Percentiles rank a stretch among this genome's conserved stretches.
Evolutionary conservation across 2,329 filamentous ascomycete species (phyloP).

Genomic region (Teratosphaeria destructans): DNA sequence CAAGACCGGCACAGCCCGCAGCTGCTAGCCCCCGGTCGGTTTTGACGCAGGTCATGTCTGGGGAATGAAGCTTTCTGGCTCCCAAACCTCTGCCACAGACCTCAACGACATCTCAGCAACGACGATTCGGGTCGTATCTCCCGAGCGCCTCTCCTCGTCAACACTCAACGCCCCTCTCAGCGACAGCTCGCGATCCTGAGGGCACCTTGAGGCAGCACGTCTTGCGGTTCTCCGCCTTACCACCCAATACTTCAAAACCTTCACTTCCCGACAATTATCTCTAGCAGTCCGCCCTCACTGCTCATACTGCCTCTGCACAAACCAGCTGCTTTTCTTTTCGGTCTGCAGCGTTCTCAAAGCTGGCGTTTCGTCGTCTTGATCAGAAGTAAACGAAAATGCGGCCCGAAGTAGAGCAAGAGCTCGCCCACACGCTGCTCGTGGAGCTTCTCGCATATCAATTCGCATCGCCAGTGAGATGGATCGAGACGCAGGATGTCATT

Average conservation of each 20-base stretch:
- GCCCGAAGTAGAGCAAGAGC: conserved; percentile 98
- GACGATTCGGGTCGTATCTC: not conserved
- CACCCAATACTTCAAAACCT: not conserved
- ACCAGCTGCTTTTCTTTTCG: not conserved
- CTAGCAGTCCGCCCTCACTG: not conserved
- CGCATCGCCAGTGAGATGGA: conserved; percentile 97
- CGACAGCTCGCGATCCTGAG: not conserved
- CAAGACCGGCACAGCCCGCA: not conserved
- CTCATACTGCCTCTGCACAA: not conserved
- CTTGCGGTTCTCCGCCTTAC: not conserved
- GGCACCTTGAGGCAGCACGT: not conserved
- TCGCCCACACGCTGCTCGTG: conserved; percentile 93
- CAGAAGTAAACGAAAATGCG: conserved; percentile 51
- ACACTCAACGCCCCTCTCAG: not conserved
- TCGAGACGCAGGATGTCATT: conserved; percentile 99
- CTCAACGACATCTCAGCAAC: not conserved
- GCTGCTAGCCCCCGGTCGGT: not conserved
- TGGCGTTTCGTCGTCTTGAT: not conserved
- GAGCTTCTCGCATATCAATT: conserved; percentile 99
- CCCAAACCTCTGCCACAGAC: not conserved
- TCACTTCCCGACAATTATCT: not conserved
- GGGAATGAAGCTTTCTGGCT: not conserved
- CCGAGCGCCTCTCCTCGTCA: not conserved
- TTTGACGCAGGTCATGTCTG: not conserved
- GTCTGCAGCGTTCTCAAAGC: not conserved